These are phyloP conservation scores for Cutaneotrichosporon daszewskae DNA, from an alignment of 1,284 basidiomycete genomes.

Conservation along the genomic window DNA sequence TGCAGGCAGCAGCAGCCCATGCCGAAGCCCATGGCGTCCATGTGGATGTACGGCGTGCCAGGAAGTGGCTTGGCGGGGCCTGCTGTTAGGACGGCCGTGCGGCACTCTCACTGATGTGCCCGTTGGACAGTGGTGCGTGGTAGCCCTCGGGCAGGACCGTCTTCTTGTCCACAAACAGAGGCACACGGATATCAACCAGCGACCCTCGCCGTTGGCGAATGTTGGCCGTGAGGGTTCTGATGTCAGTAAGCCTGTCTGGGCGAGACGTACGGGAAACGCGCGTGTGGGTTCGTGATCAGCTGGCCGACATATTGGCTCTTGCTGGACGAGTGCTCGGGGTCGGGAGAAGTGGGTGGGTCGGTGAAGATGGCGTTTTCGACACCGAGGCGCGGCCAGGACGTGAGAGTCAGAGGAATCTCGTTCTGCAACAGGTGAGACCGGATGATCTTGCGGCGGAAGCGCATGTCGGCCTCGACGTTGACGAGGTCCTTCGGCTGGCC, in stretches of 20 bases:
- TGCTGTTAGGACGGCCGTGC: background rate
- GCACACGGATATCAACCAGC: slow-evolving; percentile 93
- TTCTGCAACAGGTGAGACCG: slow-evolving; percentile 74
- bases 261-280: slow-evolving; percentile 75
- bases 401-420: slow-evolving; percentile 88
- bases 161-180: slow-evolving; percentile 80
- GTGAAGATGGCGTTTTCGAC: slow-evolving; percentile 77
- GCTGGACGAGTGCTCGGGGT: slow-evolving; percentile 66
- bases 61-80: slow-evolving; percentile 47
- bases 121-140: slow-evolving; percentile 23
- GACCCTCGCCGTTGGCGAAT: slow-evolving; percentile 84
- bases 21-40: slow-evolving; percentile 99
- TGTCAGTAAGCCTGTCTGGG: slow-evolving; percentile 52
- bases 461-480: slow-evolving; percentile 91
- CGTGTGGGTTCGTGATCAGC: slow-evolving; percentile 94
- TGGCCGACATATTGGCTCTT: slow-evolving; percentile 89
- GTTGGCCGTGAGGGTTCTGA: slow-evolving; percentile 69
- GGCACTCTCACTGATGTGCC: slow-evolving; percentile 17
- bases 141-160: slow-evolving; percentile 51
- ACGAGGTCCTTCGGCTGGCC: slow-evolving; percentile 78
- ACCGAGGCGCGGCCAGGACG: slow-evolving; percentile 91
- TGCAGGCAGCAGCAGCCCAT: slow-evolving; percentile 99
- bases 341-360: slow-evolving; percentile 75
- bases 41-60: slow-evolving; percentile 70
- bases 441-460: slow-evolving; percentile 77